These are phyloP conservation scores for Fusarium sp. DNA, from an alignment of 2,329 filamentous ascomycete genomes.

Conservation along the genomic window DNA sequence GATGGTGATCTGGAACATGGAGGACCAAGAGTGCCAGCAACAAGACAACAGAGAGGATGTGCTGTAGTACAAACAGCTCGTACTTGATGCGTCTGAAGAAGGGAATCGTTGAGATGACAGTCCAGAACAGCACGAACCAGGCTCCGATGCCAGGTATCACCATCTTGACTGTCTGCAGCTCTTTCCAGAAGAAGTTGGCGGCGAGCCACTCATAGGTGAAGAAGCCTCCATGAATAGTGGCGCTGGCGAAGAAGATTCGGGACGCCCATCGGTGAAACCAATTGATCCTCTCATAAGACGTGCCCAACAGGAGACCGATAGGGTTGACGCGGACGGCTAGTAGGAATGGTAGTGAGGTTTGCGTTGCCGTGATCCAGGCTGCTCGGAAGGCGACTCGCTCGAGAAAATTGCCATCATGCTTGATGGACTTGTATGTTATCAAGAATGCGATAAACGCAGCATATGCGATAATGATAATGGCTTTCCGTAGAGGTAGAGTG, in stretches of 20 bases:
- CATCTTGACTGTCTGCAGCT: slow-evolving; percentile 40
- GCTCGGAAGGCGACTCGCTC: slow-evolving; percentile 43
- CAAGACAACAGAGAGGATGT: slow-evolving; percentile 37
- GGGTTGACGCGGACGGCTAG: slow-evolving; percentile 39
- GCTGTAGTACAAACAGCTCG: slow-evolving; percentile 44
- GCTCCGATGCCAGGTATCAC: slow-evolving; percentile 41
- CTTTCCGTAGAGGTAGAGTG: slow-evolving; percentile 30
- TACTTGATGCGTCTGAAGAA: slow-evolving; percentile 42
- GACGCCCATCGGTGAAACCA: slow-evolving; percentile 42
- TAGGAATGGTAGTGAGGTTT: slow-evolving; percentile 38
- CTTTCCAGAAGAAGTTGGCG: slow-evolving; percentile 40
- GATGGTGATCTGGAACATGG: slow-evolving; percentile 41
- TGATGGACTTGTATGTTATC: slow-evolving; percentile 39
- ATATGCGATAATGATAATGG: slow-evolving; percentile 24
- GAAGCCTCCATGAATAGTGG: slow-evolving; percentile 40
- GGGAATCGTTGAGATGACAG: slow-evolving; percentile 31
- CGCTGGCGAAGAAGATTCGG: slow-evolving; percentile 36
- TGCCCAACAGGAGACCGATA: slow-evolving; percentile 35
- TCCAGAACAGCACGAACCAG: slow-evolving; percentile 42
- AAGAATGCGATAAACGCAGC: slow-evolving; percentile 35
- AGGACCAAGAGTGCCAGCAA: slow-evolving; percentile 36
- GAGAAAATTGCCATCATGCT: slow-evolving; percentile 40
- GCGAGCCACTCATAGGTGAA: slow-evolving; percentile 38
- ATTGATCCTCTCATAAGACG: slow-evolving; percentile 42
- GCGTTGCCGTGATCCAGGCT: slow-evolving; percentile 39